These are phyloP conservation scores for Acanthamoeba quina DNA, from an alignment of 208 protist genomes.

Conservation along the genomic window DNA sequence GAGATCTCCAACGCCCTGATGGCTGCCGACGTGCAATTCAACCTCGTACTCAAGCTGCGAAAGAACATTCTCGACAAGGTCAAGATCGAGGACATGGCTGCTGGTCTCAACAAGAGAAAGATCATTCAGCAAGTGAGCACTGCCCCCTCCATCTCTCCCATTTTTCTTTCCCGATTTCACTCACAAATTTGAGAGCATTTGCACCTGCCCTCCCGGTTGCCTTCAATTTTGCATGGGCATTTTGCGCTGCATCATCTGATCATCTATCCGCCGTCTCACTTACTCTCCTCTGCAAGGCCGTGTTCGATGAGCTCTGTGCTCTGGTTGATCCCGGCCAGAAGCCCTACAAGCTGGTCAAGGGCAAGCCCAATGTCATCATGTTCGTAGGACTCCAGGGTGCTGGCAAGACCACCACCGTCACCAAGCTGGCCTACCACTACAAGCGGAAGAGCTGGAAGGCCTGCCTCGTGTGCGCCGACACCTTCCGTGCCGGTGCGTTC, in stretches of 20 bases:
- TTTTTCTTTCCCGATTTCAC: not conserved
- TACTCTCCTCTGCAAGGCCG: conserved; percentile 84
- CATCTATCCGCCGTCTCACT: not conserved
- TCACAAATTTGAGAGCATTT: not conserved
- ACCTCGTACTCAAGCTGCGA: conserved; percentile 94
- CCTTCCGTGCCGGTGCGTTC: conserved; percentile 97
- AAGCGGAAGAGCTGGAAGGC: conserved; percentile 96
- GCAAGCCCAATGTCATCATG: conserved; percentile 98
- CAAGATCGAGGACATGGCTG: conserved; percentile 94
- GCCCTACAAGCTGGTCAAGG: conserved; percentile 96
- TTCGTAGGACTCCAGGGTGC: conserved; percentile 98
- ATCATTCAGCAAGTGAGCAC: conserved; percentile 93
- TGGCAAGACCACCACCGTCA: conserved; percentile 98
- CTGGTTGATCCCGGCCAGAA: conserved; percentile 97
- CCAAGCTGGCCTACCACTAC: conserved; percentile 90
- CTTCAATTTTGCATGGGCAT: not conserved
- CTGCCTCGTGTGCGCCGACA: conserved; percentile 98
- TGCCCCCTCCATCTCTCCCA: no score
- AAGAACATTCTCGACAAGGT: conserved; percentile 95
- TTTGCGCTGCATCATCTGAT: not conserved
- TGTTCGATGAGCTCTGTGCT: conserved; percentile 96
- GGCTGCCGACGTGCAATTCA: conserved; percentile 97
- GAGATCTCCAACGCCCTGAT: conserved; percentile 97
- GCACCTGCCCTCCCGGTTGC: no score
- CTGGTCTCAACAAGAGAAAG: conserved; percentile 97